Evolutionary conservation across 495 filamentous ascomycete genomes (phyloP).

Genomic region (Neurospora tetrasperma): DNA sequence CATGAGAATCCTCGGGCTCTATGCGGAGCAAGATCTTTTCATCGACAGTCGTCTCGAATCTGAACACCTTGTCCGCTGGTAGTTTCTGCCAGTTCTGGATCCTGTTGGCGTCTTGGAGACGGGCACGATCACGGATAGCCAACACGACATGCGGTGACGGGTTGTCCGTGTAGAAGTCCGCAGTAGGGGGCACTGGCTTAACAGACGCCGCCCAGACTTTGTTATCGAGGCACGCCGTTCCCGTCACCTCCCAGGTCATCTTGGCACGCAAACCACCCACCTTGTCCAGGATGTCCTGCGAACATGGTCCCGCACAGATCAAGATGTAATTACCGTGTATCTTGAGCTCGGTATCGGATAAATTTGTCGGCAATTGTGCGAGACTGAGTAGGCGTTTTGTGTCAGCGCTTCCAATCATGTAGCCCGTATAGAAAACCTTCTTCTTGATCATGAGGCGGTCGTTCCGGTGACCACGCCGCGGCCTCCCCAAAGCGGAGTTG

Average conservation of each 20-base stretch:
- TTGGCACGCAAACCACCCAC: constrained; percentile 78
- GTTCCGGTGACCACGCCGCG: constrained; percentile 18
- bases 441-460: constrained; percentile 63
- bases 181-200: constrained; percentile 54
- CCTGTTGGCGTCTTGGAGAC: constrained; percentile 67
- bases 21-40: constrained; percentile 78
- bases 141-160: constrained; percentile 64
- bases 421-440: constrained; percentile 88
- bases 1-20: constrained; percentile 52
- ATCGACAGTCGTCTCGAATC: constrained; percentile 70
- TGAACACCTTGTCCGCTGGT: constrained; percentile 50
- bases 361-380: constrained; percentile 48
- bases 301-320: constrained; percentile 66
- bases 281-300: constrained; percentile 57
- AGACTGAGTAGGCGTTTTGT: constrained; percentile 59
- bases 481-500: constrained; percentile 43
- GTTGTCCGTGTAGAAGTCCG: constrained; percentile 64
- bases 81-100: constrained; percentile 82
- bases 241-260: constrained; percentile 73
- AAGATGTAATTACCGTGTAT: constrained; percentile 84
- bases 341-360: constrained; percentile 56
- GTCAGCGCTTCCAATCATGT: constrained; percentile 63
- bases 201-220: constrained; percentile 80
- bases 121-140: constrained; percentile 57
- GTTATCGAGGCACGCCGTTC: constrained; percentile 61